A percentile compares a stretch with the other conserved stretches of the same genome.
Evolutionary conservation across 1,284 basidiomycete genomes (phyloP).

Genomic region (Leccinum subspadiceum): DNA sequence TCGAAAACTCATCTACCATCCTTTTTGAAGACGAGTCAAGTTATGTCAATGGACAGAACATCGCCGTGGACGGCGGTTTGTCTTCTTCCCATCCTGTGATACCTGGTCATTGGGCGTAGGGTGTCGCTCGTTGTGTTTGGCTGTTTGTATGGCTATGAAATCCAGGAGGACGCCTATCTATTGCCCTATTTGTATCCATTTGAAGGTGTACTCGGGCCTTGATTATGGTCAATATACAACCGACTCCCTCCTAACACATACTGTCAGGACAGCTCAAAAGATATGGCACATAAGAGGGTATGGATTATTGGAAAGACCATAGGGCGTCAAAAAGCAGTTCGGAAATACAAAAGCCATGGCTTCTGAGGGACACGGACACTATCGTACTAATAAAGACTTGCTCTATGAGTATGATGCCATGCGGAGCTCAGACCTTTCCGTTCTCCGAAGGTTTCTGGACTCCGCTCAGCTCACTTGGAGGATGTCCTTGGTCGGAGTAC

Average conservation of each 20-base stretch:
- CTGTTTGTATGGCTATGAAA: background rate
- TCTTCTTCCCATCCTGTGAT: constrained; percentile 56
- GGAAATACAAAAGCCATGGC: too few relatives aligned
- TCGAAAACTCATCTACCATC: constrained; percentile 14
- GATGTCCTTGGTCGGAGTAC: background rate
- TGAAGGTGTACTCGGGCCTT: background rate
- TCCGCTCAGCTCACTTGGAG: background rate
- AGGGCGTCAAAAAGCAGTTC: too few relatives aligned
- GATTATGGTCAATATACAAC: background rate
- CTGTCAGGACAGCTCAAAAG: too few relatives aligned
- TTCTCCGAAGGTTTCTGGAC: too few relatives aligned
- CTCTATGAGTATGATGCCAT: background rate
- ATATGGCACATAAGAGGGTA: too few relatives aligned
- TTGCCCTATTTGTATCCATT: too few relatives aligned
- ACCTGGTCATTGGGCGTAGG: constrained; percentile 36
- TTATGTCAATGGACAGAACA: constrained; percentile 89
- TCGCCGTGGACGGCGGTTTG: constrained; percentile 86
- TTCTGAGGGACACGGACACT: too few relatives aligned
- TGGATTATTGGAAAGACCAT: too few relatives aligned
- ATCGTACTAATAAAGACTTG: background rate
- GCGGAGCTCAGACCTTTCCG: too few relatives aligned
- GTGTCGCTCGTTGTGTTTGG: background rate
- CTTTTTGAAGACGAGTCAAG: constrained; percentile 73
- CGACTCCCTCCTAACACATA: too few relatives aligned
- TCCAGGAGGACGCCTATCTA: background rate